phyloP scores from a whole-genome alignment of 805 yeast species.

The Candida xyloterini region DNA sequence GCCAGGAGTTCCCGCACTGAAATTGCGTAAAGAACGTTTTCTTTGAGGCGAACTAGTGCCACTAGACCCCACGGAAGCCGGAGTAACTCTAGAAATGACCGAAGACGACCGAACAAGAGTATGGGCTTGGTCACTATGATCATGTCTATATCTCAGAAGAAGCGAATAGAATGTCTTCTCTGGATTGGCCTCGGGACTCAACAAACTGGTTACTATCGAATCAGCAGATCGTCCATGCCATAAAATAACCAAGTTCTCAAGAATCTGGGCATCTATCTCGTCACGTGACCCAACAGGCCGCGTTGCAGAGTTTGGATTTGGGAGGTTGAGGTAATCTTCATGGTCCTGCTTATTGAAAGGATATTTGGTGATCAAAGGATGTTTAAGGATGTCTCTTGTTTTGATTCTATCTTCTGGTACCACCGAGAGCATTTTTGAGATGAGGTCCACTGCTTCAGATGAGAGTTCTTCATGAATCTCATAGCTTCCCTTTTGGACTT shows the following conservation, averaged over 20 bases:
- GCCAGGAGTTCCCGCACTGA: conserved; percentile 45
- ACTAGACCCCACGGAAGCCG: conserved; percentile 25
- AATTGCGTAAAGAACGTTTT: conserved; percentile 38
- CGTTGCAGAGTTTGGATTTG: conserved; percentile 53
- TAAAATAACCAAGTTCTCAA: conserved; percentile 52
- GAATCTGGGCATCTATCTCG: conserved; percentile 51
- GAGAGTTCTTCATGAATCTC: conserved; percentile 79
- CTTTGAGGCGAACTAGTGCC: conserved; percentile 31
- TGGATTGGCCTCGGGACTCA: conserved; percentile 30
- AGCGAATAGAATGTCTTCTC: conserved; percentile 39
- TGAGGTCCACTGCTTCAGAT: conserved; percentile 81
- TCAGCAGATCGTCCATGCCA: conserved; percentile 54
- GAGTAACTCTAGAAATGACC: conserved; percentile 29
- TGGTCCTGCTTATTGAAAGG: conserved; percentile 41
- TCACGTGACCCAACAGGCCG: conserved; percentile 45
- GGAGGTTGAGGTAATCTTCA: conserved; percentile 39
- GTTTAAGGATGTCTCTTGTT: conserved; percentile 70
- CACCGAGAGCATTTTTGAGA: conserved; percentile 74
- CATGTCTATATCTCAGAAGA: conserved; percentile 36
- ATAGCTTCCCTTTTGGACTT: conserved; percentile 88
- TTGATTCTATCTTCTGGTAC: conserved; percentile 78
- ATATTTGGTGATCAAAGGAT: conserved; percentile 80
- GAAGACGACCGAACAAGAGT: conserved; percentile 31
- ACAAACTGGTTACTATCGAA: conserved; percentile 29
- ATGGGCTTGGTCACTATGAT: conserved; percentile 25